Evolutionary conservation across 2,329 filamentous ascomycete genomes (phyloP), one percentile per base, ranked within the genome.

Genomic region (Pseudodiploospora longispora): DNA sequence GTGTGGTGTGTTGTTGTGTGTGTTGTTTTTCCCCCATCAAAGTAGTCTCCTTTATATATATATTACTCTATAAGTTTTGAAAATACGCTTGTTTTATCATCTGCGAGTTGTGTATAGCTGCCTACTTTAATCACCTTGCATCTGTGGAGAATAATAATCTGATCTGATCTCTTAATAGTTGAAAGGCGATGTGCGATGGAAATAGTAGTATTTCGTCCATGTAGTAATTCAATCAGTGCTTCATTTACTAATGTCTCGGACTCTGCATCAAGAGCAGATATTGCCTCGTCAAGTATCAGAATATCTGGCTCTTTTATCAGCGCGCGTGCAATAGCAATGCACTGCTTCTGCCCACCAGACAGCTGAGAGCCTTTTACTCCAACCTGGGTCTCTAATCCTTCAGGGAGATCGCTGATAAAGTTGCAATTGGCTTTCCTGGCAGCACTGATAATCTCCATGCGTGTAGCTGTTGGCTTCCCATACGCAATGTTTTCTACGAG

Each of bases 31-130:
- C n/a, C n/a, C n/a, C n/a, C n/a, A n/a, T n/a, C n/a, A n/a, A n/a
- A n/a, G n/a, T n/a, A n/a, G n/a, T 95, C 88, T 6, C 85, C 85
- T 9, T 90, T 90, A 55, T 78, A 93, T 80, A 97, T 86, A 68
- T 98, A 93, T 89, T 90, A 97, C 66, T 97, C 91, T 93, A 98
- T 98, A 42, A 98, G 72, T 67, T 85, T 93, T 55, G 83, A 91
- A 60, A 98, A 98, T 2, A 89, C 88, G 42, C 91, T 94, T 7
- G 84, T 71, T 10, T 78, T 76, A 47, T 87, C 80, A 5, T 76
- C 72, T 42, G 83, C 85, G 19, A 98, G 76, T 51, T 88, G 78
- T 28, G 75, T 68, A 62, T 95, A 98, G 46, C 83, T 85, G 45
- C 93, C 93, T 51, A 86, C 85, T 63, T 98, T 91, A 3, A 91